phyloP scores from a whole-genome alignment of 345 rosid species.

The Hevea brasiliensis region DNA sequence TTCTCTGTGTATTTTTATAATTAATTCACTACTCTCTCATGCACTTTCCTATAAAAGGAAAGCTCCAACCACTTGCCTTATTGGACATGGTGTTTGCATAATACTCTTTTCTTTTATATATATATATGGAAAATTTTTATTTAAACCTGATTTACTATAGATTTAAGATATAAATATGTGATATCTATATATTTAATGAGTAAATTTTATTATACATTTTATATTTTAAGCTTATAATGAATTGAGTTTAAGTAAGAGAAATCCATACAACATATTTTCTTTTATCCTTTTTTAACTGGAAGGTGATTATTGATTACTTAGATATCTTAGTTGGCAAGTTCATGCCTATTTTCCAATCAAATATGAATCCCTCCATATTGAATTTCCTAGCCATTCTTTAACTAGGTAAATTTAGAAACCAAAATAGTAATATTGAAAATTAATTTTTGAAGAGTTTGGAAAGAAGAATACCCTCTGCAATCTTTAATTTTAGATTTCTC shows the following conservation, averaged over 20 bases:
- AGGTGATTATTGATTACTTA: conserved; percentile 14
- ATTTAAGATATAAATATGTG: no score
- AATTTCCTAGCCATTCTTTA: conserved; percentile 17
- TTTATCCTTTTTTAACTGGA: background rate
- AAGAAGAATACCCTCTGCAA: no score
- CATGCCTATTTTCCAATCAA: conserved; percentile 7
- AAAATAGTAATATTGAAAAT: conserved; percentile 11
- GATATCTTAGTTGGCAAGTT: conserved; percentile 22
- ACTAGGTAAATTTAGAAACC: background rate
- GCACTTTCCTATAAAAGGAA: conserved; percentile 13
- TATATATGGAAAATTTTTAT: background rate
- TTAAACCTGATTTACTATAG: no score
- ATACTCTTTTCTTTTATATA: conserved; percentile 9
- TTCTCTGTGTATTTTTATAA: no score
- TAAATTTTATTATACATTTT: no score
- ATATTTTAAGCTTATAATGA: no score
- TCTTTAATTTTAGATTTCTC: no score
- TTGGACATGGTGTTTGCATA: background rate
- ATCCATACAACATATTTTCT: background rate
- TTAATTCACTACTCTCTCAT: no score
- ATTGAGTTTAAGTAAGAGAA: no score
- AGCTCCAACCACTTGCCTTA: conserved; percentile 23
- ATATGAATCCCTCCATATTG: conserved; percentile 5
- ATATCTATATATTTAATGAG: no score
- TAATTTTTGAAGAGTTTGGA: background rate